Conservation (phyloP, 805 yeast species). For the Candida namnaoensis region DNA sequence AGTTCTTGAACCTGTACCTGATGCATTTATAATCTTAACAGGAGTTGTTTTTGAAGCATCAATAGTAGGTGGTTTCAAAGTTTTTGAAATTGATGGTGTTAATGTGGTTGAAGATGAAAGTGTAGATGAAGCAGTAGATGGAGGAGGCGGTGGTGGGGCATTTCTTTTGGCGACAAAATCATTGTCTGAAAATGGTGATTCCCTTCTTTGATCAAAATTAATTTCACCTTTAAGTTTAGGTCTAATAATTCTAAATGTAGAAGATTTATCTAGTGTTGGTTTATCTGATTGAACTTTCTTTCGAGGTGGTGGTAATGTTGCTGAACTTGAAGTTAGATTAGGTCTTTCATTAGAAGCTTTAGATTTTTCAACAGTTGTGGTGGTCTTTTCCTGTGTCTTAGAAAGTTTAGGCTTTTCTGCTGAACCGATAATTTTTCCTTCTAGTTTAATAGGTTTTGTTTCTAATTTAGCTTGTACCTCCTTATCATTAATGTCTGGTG, state of each 20-base stretch:
- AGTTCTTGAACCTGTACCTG: background rate
- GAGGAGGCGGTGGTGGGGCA: conserved; percentile 55
- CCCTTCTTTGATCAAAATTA: conserved; percentile 72
- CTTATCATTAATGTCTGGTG: background rate
- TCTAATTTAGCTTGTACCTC: background rate
- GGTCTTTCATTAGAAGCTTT: too few relatives aligned
- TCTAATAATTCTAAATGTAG: conserved; percentile 56
- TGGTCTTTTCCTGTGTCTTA: too few relatives aligned
- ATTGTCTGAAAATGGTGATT: conserved; percentile 54
- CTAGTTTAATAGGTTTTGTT: background rate
- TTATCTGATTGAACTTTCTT: too few relatives aligned
- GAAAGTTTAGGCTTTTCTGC: too few relatives aligned
- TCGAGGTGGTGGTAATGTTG: conserved; percentile 6
- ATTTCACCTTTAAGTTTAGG: conserved; percentile 60
- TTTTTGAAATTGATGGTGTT: conserved; percentile 25
- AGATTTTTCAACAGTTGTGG: too few relatives aligned
- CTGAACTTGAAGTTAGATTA: conserved; percentile 1
- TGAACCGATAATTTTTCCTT: too few relatives aligned
- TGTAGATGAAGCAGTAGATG: conserved; percentile 25
- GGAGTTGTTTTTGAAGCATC: conserved; percentile 13
- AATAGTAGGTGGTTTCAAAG: conserved; percentile 16
- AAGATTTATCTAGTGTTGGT: conserved; percentile 2
- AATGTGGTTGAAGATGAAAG: conserved; percentile 34
- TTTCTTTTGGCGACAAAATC: conserved; percentile 60
- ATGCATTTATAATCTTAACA: background rate